Evolutionary conservation across 371 early-diverging fungal species (phyloP), one percentile per base, ranked within the genome.

Genomic region (Circinella umbellata): DNA sequence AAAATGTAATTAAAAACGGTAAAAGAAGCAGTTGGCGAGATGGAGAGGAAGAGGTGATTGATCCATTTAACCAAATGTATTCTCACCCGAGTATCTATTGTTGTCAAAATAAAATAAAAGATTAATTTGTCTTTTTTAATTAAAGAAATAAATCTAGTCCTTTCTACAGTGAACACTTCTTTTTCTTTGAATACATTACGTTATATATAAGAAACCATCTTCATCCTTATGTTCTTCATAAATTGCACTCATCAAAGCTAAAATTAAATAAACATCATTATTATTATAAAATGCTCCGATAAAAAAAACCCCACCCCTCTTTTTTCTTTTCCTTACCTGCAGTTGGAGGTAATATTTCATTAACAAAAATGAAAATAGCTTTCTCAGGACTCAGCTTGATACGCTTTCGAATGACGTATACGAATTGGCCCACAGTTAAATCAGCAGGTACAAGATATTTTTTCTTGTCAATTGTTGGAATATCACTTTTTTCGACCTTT

Each of bases 321-420:
- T 57, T 7, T 4, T 57, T 7, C 34, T 57, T 8, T 53, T 39
- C 48, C 54, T 72, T 81, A 84, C 85, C 85, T 60, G 93, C 92
- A 38, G 93, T 92, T 6, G 96, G 96, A 36, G 97, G 97, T 51
- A 98, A 84, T 20, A 95, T 91, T 55, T 97, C 95, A 84, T 98
- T 96, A 67, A 98, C 97, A 87, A 97, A 99, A 70, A 98, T 95
- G 80, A 98, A 98, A 76, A 99, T 95, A 59, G 99, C 99, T 86
- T 97, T 95, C 73, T 99, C 99, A 37, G 96, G 95, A 74, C 92
- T 89, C 20, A 96, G 85, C 85, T 94, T 94, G 83, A 96, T 95
- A 72, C 96, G 90, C 81, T 95, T 95, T 76, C 95, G 90, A 72
- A 96, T 95, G 60, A 98, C 97, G 77, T 96, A 97, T 63, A 98